These are phyloP conservation scores for Camelina sativa DNA, from an alignment of 345 rosid species.

Conservation along the genomic window DNA sequence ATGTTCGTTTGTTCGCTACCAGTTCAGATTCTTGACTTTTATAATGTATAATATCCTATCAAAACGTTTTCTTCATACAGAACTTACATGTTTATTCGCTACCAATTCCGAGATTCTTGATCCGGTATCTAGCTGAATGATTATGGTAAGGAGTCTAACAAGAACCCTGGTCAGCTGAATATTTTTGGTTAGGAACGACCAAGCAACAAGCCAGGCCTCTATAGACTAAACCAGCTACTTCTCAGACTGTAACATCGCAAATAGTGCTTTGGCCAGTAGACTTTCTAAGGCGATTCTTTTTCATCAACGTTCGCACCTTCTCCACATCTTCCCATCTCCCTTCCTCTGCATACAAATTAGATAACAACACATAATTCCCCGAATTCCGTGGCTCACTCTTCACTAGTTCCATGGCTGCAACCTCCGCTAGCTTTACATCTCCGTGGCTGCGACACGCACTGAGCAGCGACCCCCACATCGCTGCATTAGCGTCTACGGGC, in stretches of 20 bases:
- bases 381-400: conserved; percentile 69
- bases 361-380: conserved; percentile 68
- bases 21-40: background rate
- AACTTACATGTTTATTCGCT: background rate
- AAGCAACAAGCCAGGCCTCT: background rate
- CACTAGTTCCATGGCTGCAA: conserved; percentile 60
- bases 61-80: background rate
- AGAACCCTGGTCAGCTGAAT: background rate
- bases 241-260: conserved; percentile 9
- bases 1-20: no score
- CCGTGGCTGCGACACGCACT: conserved; percentile 74
- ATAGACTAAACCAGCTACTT: background rate
- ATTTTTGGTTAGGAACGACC: background rate
- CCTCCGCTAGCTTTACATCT: conserved; percentile 59
- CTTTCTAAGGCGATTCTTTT: conserved; percentile 54
- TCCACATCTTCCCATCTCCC: conserved; percentile 76
- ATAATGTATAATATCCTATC: background rate
- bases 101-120: background rate
- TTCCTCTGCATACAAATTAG: conserved; percentile 71
- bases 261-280: conserved; percentile 51
- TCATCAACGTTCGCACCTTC: conserved; percentile 58
- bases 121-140: background rate
- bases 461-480: conserved; percentile 74
- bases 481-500: conserved; percentile 56
- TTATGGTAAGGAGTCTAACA: background rate